Evolutionary conservation across 257 asterid genomes (phyloP).

Genomic region (Nicotiana benthamiana): DNA sequence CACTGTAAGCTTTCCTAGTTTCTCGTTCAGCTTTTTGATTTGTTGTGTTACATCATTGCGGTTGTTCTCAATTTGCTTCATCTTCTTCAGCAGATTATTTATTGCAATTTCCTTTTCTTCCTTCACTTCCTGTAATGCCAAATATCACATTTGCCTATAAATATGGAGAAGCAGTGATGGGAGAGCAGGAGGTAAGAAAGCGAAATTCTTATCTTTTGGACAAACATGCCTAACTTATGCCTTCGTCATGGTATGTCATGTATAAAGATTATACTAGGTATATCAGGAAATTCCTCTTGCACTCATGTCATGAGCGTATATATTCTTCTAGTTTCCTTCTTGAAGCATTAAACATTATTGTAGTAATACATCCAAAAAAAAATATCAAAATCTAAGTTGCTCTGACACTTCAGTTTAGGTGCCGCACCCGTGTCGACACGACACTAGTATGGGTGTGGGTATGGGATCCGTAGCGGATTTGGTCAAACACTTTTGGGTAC

Average conservation of each 20-base stretch:
- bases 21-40: constrained; percentile 9
- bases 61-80: constrained; percentile 4
- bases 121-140: constrained; percentile 6
- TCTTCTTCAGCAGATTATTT: constrained; percentile 15
- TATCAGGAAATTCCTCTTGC: not conserved
- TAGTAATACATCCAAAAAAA: not conserved
- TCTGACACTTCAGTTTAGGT: too few relatives aligned
- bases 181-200: not conserved
- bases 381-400: too few relatives aligned
- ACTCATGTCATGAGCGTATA: not conserved
- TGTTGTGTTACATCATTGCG: not conserved
- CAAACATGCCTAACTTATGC: not conserved
- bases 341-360: not conserved
- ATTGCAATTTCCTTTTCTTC: constrained; percentile 11
- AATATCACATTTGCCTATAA: not conserved
- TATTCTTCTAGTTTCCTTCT: not conserved
- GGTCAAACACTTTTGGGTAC: too few relatives aligned
- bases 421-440: too few relatives aligned
- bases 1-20: constrained; percentile 6
- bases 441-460: too few relatives aligned
- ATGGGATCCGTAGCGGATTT: too few relatives aligned
- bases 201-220: not conserved
- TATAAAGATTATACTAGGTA: not conserved
- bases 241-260: not conserved
- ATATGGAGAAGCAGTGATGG: not conserved